Evolutionary conservation across 345 rosid species (phyloP).

Genomic region (Rhizophora apiculata): DNA sequence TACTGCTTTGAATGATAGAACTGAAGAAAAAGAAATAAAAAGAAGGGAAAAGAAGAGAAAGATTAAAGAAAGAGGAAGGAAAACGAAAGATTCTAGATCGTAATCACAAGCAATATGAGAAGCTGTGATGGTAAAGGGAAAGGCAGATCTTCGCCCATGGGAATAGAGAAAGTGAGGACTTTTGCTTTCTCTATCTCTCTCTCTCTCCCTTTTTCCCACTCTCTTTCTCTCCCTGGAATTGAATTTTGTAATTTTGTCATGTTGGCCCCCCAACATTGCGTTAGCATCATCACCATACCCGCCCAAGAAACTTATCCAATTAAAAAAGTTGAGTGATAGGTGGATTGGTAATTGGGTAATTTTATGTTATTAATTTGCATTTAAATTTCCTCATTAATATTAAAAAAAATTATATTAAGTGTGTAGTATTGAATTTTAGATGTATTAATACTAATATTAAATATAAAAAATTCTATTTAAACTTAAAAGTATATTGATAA

Average conservation of each 20-base stretch:
- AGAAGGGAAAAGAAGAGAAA: constrained; percentile 5
- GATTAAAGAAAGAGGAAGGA: not conserved
- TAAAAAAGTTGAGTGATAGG: no score
- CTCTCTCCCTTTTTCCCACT: constrained; percentile 1
- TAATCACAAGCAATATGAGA: constrained; percentile 43
- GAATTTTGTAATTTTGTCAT: constrained; percentile 10
- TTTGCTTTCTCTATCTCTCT: constrained; percentile 40
- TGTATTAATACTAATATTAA: no score
- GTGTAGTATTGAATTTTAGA: no score
- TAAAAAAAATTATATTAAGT: no score
- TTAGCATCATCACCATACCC: constrained; percentile 13
- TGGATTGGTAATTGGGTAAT: no score
- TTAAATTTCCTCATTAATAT: no score
- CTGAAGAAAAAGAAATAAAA: constrained; percentile 5
- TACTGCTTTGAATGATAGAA: constrained; percentile 1
- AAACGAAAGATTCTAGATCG: constrained; percentile 52
- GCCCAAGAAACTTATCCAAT: not conserved
- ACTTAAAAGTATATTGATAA: no score
- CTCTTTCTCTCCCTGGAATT: constrained; percentile 13
- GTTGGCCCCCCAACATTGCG: constrained; percentile 6
- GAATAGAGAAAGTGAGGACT: constrained; percentile 51
- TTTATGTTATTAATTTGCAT: no score
- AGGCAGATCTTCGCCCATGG: constrained; percentile 51
- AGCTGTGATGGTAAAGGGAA: constrained; percentile 18
- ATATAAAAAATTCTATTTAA: no score